A percentile compares a stretch with the other conserved stretches of the same genome.
phyloP scores from a whole-genome alignment of 495 filamentous ascomycete genomes.

The Neurospora hispaniola region DNA sequence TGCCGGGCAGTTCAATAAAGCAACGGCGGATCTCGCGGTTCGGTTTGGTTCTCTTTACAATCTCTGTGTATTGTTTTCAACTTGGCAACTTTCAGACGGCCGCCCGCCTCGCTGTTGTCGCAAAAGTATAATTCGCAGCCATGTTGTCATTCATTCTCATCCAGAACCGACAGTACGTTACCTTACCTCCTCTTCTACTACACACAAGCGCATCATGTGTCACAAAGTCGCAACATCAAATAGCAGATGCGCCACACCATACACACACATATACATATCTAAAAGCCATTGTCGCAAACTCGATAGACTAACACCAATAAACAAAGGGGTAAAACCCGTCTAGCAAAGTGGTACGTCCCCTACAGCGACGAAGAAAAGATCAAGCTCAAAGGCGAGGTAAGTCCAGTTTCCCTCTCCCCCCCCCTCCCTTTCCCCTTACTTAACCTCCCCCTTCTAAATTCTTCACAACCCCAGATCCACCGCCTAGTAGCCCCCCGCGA shows the following conservation, averaged over 20 bases:
- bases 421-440: background rate
- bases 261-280: no score
- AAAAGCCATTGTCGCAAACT: no score
- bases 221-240: conserved; percentile 74
- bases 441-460: background rate
- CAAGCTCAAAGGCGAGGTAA: conserved; percentile 81
- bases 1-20: background rate
- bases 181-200: background rate
- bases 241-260: conserved; percentile 19
- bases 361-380: conserved; percentile 97
- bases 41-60: background rate
- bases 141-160: conserved; percentile 92
- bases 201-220: conserved; percentile 92
- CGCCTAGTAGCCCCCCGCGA: conserved; percentile 93
- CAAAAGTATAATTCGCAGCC: conserved; percentile 6
- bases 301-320: background rate
- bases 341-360: conserved; percentile 98
- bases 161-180: conserved; percentile 83
- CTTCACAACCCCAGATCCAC: conserved; percentile 54
- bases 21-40: background rate
- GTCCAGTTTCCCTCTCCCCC: conserved; percentile 2
- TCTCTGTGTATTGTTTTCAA: background rate
- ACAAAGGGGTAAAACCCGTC: conserved; percentile 87
- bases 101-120: background rate
- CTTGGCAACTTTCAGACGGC: background rate